Evolutionary conservation across 768 basidiomycete genomes (phyloP), one percentile per base, ranked within the genome.

Genomic region (Amyloporia xantha): DNA sequence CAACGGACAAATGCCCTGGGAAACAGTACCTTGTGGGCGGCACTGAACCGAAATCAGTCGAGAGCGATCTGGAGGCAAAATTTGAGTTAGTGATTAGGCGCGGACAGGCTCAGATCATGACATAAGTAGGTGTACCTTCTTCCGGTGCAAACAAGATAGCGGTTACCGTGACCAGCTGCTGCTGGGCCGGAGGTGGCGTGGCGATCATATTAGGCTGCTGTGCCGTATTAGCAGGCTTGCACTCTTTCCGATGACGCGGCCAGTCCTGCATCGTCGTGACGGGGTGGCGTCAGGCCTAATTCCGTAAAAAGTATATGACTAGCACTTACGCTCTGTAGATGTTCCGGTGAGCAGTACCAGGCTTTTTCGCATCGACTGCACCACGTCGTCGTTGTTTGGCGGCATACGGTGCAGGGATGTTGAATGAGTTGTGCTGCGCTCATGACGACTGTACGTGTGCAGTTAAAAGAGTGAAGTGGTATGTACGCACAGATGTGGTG

Each of bases 331-430:
- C 62, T 71, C 48, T 80, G 76, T 24, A 88, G 77, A 59, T 91
- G 90, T 45, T 89, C 84, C 26, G 86, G 74, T 11, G 79, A 72
- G 68, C 89, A 91, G 59, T 91, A 91, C 84, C 84, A 92, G 1
- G 82, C 75, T 41, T 68, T 74, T 58, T 90, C 85, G 66, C 90
- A 92, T 44, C 90, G 86, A 56, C 84, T 83, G 63, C 90, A 92
- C 87, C 89, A 91, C 79, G 86, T 83, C 4, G 85, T 80, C 9
- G 90, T 92, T 35, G 84, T 68, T 38, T 73, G 71, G 61, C 74
- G 75, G 68, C 90, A 92, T 15, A 89, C 67, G 2, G 74, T 76
- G 68, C 90, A 92, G 15, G 85, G 86, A 54, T 86, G 81, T n/a
- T n/a, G 63, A 82, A 84, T 57, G 85, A 80, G 54, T 79, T 61